Evolutionary conservation across 495 filamentous ascomycete species (phyloP), one percentile per base, ranked within the genome.

Genomic region (Hypoxylon perforatum): DNA sequence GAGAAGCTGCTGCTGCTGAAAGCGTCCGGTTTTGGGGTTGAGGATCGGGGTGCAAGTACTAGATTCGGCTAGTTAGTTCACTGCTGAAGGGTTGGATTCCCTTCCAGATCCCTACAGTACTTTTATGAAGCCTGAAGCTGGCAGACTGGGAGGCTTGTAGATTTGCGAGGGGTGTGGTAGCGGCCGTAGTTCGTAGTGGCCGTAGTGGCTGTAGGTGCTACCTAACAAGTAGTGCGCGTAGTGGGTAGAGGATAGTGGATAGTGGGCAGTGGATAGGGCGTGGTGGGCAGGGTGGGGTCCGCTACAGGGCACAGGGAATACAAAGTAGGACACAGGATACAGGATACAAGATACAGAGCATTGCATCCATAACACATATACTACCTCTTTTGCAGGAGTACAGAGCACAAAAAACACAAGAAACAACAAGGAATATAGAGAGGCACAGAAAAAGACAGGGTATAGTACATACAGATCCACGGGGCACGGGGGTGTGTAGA

Each of bases 21-120:
- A 65, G 49, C 51, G 61, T 56, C 65, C 54, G 55, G 60, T 63
- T 63, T 69, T 44, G 54, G 65, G 38, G 58, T 50, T 57, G 50
- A 60, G 65, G 49, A 35, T 58, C 55, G 65, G 54, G 59, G 49
- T 58, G 55, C 25, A 49, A n/a, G 55, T 69, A 56, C 65, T 50
- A 63, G n/a, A 58, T 68, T 38, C 48, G 65, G 65, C 54, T 68
- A 68, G 65, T 6, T 36, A 39, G 17, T 47, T 7, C 7, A 7
- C 28, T 66, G 42, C 49, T 18, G 52, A 14, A 51, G 42, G 42
- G 56, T n/a, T 59, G 42, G 42, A 50, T n/a, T 59, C 15, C 21
- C 56, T 39, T 59, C 49, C 50, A 65, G 35, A 56, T 66, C 51
- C 51, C 56, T 57, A 49, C 11, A 44, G 30, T 33, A 33, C 30